These are phyloP conservation scores for Torulaspora pretoriensis DNA, from an alignment of 1,139 yeast species.

Conservation along the genomic window DNA sequence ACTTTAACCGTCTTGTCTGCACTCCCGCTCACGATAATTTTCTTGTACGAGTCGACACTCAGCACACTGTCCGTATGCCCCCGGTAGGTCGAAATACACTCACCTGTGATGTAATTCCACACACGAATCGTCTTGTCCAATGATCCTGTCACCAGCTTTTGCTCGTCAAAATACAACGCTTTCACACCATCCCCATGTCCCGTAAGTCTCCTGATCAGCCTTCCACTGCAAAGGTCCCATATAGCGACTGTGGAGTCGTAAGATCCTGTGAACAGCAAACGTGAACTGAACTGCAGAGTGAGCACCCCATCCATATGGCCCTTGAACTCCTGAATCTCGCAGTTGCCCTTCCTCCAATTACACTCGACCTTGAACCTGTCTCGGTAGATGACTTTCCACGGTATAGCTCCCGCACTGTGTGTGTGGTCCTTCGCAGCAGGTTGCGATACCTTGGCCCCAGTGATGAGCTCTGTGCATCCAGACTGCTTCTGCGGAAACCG, in stretches of 20 bases:
- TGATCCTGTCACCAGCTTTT: constrained; percentile 87
- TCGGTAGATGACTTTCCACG: constrained; percentile 93
- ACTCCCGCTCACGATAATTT: constrained; percentile 85
- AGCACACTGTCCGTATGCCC: constrained; percentile 89
- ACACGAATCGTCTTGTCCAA: constrained; percentile 87
- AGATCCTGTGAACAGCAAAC: constrained; percentile 82
- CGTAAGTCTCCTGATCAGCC: constrained; percentile 65
- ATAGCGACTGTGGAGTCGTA: constrained; percentile 83
- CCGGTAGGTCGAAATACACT: constrained; percentile 85
- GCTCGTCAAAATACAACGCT: constrained; percentile 77
- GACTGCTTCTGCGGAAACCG: constrained; percentile 34
- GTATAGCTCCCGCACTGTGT: constrained; percentile 43
- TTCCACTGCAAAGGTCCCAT: constrained; percentile 82
- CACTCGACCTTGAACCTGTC: constrained; percentile 88
- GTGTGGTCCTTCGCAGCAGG: constrained; percentile 1
- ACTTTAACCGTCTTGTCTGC: constrained; percentile 90
- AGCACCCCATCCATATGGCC: constrained; percentile 90
- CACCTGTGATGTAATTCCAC: constrained; percentile 94
- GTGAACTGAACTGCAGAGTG: constrained; percentile 75
- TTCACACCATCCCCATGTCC: constrained; percentile 88
- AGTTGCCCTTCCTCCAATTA: constrained; percentile 88
- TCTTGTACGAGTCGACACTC: constrained; percentile 64
- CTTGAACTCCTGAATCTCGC: constrained; percentile 56
- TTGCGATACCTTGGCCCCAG: constrained; percentile 1
- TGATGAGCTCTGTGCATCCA: constrained; percentile 6